phyloP scores from a whole-genome alignment of 768 basidiomycete genomes.

The Termitomyces sp. region DNA sequence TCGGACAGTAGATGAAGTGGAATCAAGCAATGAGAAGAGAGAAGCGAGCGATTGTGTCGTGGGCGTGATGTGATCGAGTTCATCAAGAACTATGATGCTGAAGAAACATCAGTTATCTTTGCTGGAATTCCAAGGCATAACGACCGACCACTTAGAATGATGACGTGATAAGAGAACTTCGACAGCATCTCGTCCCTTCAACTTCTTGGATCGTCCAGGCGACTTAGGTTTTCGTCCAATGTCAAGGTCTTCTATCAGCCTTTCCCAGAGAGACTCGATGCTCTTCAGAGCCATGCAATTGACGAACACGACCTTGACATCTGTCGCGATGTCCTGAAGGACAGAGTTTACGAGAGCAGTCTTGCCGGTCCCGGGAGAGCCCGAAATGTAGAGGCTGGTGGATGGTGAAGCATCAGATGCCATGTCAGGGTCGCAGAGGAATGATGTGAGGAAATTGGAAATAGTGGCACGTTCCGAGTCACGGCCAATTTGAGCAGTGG shows the following conservation, averaged over 20 bases:
- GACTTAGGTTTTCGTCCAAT: constrained; percentile 29
- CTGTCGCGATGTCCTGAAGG: constrained; percentile 35
- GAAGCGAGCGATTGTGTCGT: constrained; percentile 51
- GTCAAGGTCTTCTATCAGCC: constrained; percentile 52
- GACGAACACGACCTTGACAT: constrained; percentile 48
- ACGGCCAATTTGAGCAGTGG: constrained; percentile 52
- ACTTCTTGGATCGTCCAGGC: constrained; percentile 29
- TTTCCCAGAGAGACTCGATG: constrained; percentile 67
- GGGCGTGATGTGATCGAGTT: constrained; percentile 76
- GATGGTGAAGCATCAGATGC: constrained; percentile 17
- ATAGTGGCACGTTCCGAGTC: constrained; percentile 55
- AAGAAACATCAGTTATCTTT: constrained; percentile 10
- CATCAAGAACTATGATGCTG: constrained; percentile 79
- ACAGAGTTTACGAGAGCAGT: constrained; percentile 77
- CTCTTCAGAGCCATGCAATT: constrained; percentile 79
- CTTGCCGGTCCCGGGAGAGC: constrained; percentile 90
- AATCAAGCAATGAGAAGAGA: constrained; percentile 64
- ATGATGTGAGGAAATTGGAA: constrained; percentile 51
- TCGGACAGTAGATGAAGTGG: constrained; percentile 47
- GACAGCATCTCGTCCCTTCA: constrained; percentile 43
- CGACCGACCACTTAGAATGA: constrained; percentile 47
- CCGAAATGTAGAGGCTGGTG: constrained; percentile 80
- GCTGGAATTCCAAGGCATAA: not conserved
- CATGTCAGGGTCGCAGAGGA: constrained; percentile 30
- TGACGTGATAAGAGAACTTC: constrained; percentile 37